Evolutionary conservation across 441 rosid genomes (phyloP).

Genomic region (Euphorbia schlechtendalii): DNA sequence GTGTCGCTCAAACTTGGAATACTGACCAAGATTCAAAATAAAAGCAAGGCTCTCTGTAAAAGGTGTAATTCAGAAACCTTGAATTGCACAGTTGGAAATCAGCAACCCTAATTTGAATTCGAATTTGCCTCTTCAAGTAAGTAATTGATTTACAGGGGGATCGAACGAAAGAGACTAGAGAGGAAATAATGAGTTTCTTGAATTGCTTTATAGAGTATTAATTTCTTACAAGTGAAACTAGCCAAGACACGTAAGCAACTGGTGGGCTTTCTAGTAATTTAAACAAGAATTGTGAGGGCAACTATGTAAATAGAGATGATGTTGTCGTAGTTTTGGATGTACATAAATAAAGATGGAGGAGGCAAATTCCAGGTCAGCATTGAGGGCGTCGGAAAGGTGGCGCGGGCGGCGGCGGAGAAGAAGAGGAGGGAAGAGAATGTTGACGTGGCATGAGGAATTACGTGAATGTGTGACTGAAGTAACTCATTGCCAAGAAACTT

Average conservation of each 20-base stretch:
- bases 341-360: too few relatives aligned
- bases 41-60: not conserved
- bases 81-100: constrained; percentile 4
- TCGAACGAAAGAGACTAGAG: not conserved
- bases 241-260: not conserved
- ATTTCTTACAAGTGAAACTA: not conserved
- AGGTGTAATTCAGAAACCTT: constrained; percentile 12
- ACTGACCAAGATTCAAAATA: constrained; percentile 28
- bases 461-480: too few relatives aligned
- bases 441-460: too few relatives aligned
- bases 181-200: not conserved
- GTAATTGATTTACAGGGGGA: not conserved
- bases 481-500: too few relatives aligned
- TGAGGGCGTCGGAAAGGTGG: too few relatives aligned
- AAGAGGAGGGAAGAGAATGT: too few relatives aligned
- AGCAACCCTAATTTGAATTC: constrained; percentile 8
- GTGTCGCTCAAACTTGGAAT: constrained; percentile 31
- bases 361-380: too few relatives aligned
- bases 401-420: not conserved
- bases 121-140: not conserved
- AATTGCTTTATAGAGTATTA: not conserved
- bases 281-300: too few relatives aligned
- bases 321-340: not conserved
- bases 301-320: too few relatives aligned
- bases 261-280: not conserved